A percentile compares a stretch with the other conserved stretches of the same genome.
phyloP scores from a whole-genome alignment of 1,284 basidiomycete genomes.

The Melampsora americana region DNA sequence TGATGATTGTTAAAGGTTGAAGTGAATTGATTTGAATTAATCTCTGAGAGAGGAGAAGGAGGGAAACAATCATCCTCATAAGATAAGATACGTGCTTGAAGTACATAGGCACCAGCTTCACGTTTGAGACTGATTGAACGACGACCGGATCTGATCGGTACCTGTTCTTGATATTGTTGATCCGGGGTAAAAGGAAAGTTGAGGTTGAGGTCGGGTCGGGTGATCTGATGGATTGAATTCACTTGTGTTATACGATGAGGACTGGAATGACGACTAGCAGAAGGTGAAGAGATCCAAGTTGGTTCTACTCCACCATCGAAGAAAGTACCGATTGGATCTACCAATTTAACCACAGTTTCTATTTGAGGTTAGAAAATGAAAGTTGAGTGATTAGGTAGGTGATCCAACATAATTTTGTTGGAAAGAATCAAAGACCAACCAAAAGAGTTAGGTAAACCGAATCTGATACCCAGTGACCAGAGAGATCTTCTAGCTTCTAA shows the following conservation, averaged over 20 bases:
- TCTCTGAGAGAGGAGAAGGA: conserved; percentile 9
- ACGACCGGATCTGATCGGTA: background rate
- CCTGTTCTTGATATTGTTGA: background rate
- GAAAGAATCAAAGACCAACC: background rate
- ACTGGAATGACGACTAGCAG: conserved; percentile 31
- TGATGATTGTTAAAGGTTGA: background rate
- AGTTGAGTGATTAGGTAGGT: background rate
- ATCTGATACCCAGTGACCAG: conserved; percentile 21
- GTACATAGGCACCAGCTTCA: conserved; percentile 20
- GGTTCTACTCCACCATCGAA: conserved; percentile 26
- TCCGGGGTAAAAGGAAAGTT: background rate
- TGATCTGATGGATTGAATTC: background rate
- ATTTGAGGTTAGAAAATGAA: background rate
- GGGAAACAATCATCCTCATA: background rate
- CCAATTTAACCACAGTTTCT: conserved; percentile 38
- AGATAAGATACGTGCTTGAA: background rate
- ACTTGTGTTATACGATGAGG: conserved; percentile 1
- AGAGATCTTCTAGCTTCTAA: conserved; percentile 29
- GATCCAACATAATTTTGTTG: background rate
- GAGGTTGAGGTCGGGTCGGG: background rate
- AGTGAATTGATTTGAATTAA: background rate
- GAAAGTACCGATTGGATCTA: conserved; percentile 32
- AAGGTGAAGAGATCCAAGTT: conserved; percentile 16
- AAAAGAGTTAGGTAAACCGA: conserved; percentile 33
- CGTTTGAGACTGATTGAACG: conserved; percentile 34